Conservation (phyloP, 192 early-diverging fungal genomes). For the Dispira simplex region DNA sequence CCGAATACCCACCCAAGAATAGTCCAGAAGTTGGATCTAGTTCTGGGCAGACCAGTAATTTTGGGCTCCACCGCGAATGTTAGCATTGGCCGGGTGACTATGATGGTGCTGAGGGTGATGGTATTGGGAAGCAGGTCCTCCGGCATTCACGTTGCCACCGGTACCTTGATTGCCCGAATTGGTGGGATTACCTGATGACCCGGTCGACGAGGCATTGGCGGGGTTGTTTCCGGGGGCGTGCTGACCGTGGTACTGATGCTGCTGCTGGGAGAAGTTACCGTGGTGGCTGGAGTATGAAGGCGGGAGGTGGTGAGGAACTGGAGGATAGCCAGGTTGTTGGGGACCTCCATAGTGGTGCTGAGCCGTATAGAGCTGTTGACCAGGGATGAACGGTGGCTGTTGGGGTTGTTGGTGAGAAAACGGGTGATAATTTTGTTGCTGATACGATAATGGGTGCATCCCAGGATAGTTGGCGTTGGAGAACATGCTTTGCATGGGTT, state of each 20-base stretch:
- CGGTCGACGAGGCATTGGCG: background rate
- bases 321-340: slow-evolving; percentile 2
- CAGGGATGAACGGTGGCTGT: slow-evolving; percentile 7
- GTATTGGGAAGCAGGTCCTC: background rate
- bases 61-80: background rate
- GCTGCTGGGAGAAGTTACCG: background rate
- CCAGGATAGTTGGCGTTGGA: slow-evolving; percentile 7
- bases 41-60: background rate
- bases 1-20: too few species aligned
- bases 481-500: background rate
- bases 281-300: slow-evolving; percentile 2
- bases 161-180: background rate
- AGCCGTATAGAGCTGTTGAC: slow-evolving; percentile 4
- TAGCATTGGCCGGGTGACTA: background rate
- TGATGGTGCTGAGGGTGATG: background rate
- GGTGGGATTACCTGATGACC: background rate
- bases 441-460: slow-evolving; percentile 7
- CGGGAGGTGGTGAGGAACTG: background rate
- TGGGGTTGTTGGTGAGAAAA: slow-evolving; percentile 11
- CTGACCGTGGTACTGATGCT: background rate
- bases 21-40: background rate
- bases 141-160: background rate
- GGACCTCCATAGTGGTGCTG: slow-evolving; percentile 9
- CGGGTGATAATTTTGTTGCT: slow-evolving; percentile 8
- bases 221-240: background rate